These are phyloP conservation scores for Neurospora discreta DNA, from an alignment of 495 filamentous ascomycete genomes.

Conservation along the genomic window DNA sequence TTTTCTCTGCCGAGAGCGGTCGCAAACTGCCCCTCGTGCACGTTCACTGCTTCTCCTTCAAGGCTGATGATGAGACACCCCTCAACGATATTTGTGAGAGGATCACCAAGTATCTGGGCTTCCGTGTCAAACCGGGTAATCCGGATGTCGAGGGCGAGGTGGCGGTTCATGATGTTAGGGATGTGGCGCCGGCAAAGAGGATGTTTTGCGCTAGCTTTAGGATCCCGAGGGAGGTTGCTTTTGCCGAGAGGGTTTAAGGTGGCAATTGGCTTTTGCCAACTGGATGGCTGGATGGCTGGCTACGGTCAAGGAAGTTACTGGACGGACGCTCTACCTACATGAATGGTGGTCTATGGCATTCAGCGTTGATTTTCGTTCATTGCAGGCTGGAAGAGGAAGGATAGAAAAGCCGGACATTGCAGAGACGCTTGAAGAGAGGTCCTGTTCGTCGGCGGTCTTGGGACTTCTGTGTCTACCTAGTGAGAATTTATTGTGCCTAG, in stretches of 20 bases:
- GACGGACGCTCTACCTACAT: neutral
- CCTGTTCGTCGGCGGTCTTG: neutral
- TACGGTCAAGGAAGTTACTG: neutral
- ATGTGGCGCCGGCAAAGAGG: slow-evolving; percentile 85
- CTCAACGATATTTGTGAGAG: slow-evolving; percentile 55
- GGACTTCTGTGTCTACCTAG: neutral
- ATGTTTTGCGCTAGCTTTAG: slow-evolving; percentile 96
- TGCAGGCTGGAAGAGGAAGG: neutral
- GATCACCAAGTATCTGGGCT: slow-evolving; percentile 49
- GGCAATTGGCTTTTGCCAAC: no score
- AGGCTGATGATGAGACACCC: slow-evolving; percentile 54
- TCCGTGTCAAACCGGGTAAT: slow-evolving; percentile 48
- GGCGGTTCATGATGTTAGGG: slow-evolving; percentile 63
- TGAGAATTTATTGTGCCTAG: neutral
- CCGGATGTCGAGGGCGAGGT: slow-evolving; percentile 45
- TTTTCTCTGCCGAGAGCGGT: slow-evolving; percentile 46
- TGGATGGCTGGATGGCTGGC: neutral
- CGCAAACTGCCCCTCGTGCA: slow-evolving; percentile 69
- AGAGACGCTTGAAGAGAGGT: neutral
- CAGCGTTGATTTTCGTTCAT: neutral
- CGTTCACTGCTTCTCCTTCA: slow-evolving; percentile 78
- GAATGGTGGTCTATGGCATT: neutral
- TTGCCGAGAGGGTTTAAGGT: slow-evolving; percentile 29
- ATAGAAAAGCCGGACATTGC: neutral
- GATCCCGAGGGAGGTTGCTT: slow-evolving; percentile 72